Evolutionary conservation across 2,329 filamentous ascomycete species (phyloP).

Genomic region (Cryoendolithus antarcticus): DNA sequence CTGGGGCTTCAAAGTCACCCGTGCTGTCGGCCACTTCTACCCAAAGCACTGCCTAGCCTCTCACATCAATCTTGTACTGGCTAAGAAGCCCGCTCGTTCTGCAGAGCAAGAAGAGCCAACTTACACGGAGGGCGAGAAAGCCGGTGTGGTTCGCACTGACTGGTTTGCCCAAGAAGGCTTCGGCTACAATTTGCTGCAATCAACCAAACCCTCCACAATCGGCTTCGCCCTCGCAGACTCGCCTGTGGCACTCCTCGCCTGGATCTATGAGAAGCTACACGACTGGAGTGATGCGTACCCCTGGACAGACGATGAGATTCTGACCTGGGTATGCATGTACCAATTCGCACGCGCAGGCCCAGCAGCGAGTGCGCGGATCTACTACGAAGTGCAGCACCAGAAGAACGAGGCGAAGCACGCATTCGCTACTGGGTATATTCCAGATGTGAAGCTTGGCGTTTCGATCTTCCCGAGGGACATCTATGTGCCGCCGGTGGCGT

Average conservation of each 20-base stretch:
- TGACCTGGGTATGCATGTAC: constrained; percentile 5
- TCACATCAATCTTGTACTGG: constrained; percentile 48
- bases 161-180: constrained; percentile 44
- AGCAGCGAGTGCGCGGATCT: constrained; percentile 21
- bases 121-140: constrained; percentile 37
- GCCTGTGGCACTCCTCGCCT: constrained; percentile 56
- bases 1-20: constrained; percentile 54
- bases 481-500: constrained; percentile 2
- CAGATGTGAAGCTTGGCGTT: constrained; percentile 3
- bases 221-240: constrained; percentile 56
- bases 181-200: constrained; percentile 33
- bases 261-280: constrained; percentile 53
- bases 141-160: constrained; percentile 34
- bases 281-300: constrained; percentile 4
- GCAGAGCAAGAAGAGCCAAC: constrained; percentile 39
- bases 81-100: constrained; percentile 41
- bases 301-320: constrained; percentile 5
- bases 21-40: constrained; percentile 45
- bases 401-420: not conserved
- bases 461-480: constrained; percentile 4
- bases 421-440: constrained; percentile 1
- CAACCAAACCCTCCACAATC: constrained; percentile 47
- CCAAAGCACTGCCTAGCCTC: constrained; percentile 41
- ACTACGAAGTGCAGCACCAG: constrained; percentile 4
- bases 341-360: constrained; percentile 23